phyloP scores from a whole-genome alignment of 495 filamentous ascomycete genomes.

The Aspergillus hancockii region DNA sequence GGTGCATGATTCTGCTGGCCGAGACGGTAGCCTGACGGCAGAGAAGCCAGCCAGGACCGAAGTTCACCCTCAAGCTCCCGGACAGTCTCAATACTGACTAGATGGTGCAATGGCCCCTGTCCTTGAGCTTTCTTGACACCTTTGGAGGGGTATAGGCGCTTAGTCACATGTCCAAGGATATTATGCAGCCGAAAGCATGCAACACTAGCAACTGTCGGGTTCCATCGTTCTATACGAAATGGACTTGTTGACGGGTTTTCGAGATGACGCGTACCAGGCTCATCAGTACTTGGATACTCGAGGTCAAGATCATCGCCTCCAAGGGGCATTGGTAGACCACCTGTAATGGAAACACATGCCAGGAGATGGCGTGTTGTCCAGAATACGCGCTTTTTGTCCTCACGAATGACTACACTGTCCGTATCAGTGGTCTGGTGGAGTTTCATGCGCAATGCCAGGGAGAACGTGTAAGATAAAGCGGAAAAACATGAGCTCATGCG shows the following conservation, averaged over 20 bases:
- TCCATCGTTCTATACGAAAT: background rate
- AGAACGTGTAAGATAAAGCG: conserved; percentile 12
- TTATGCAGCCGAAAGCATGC: conserved; percentile 10
- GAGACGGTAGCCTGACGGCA: background rate
- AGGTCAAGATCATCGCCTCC: conserved; percentile 7
- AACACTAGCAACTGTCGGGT: background rate
- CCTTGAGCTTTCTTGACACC: background rate
- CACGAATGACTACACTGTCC: background rate
- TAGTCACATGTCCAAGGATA: conserved; percentile 8
- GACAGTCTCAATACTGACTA: conserved; percentile 2
- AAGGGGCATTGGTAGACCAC: conserved; percentile 11
- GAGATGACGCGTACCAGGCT: background rate
- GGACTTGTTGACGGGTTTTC: background rate
- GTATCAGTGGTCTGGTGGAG: conserved; percentile 2
- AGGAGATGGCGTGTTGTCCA: conserved; percentile 14
- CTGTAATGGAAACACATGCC: conserved; percentile 5
- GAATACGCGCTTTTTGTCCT: conserved; percentile 13
- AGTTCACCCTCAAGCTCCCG: conserved; percentile 10
- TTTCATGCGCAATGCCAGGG: conserved; percentile 16
- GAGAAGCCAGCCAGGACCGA: conserved; percentile 5
- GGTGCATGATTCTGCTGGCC: background rate
- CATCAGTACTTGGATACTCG: conserved; percentile 1
- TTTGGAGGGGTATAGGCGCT: conserved; percentile 9
- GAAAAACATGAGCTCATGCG: conserved; percentile 9
- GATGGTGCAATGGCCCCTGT: background rate